These are phyloP conservation scores for Hysterangium stoloniferum DNA, from an alignment of 768 basidiomycete species.

Conservation along the genomic window DNA sequence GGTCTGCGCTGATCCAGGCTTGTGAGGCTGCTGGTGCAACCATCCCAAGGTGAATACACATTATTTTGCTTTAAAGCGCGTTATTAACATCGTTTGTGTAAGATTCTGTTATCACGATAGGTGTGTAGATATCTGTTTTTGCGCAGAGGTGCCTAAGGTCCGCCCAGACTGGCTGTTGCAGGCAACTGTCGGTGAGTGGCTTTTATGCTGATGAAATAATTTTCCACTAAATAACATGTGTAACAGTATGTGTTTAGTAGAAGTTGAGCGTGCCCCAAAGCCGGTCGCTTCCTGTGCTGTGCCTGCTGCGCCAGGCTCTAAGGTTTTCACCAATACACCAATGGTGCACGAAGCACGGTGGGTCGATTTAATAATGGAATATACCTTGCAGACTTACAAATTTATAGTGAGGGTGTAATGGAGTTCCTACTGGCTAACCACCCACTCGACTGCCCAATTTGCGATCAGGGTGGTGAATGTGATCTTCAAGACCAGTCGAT, in stretches of 20 bases:
- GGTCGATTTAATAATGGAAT: constrained; percentile 1
- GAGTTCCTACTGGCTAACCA: constrained; percentile 97
- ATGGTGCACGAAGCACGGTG: constrained; percentile 83
- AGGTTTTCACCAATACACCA: constrained; percentile 90
- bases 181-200: constrained; percentile 88
- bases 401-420: constrained; percentile 89
- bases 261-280: constrained; percentile 93
- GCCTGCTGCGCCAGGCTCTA: constrained; percentile 93
- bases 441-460: constrained; percentile 96
- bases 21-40: constrained; percentile 83
- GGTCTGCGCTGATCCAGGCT: constrained; percentile 93
- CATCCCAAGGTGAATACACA: constrained; percentile 58
- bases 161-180: constrained; percentile 79
- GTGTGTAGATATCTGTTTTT: constrained; percentile 27
- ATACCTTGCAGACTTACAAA: constrained; percentile 11
- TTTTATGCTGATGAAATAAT: constrained; percentile 10
- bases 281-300: constrained; percentile 95
- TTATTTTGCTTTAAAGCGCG: background rate
- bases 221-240: constrained; percentile 1
- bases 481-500: constrained; percentile 99
- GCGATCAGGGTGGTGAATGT: constrained; percentile 98
- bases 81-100: constrained; percentile 9
- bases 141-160: constrained; percentile 19
- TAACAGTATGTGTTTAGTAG: constrained; percentile 94
- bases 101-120: constrained; percentile 87